Conservation (phyloP, 1,139 yeast genomes). For the Saccharomyces hybrid region DNA sequence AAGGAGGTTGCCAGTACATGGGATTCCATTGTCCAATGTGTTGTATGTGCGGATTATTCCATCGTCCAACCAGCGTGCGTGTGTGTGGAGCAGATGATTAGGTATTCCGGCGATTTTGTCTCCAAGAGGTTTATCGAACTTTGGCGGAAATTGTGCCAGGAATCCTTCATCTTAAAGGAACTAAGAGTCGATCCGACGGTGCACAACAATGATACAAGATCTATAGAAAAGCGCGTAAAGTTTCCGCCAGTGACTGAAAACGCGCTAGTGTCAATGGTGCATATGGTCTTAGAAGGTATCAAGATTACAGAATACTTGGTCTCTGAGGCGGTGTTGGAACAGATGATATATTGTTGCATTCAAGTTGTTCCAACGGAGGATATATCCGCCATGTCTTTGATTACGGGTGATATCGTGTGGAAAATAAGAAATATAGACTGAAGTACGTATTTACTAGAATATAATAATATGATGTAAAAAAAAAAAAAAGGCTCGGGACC, state of each 20-base stretch:
- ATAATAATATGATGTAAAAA: too few relatives aligned
- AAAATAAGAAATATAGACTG: slow-evolving; percentile 3
- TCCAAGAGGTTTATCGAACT: slow-evolving; percentile 40
- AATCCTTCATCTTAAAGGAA: slow-evolving; percentile 20
- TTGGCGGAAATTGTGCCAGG: slow-evolving; percentile 33
- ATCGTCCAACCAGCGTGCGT: slow-evolving; percentile 34
- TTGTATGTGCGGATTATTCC: slow-evolving; percentile 36
- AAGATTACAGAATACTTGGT: slow-evolving; percentile 17
- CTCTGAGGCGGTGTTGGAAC: slow-evolving; percentile 16
- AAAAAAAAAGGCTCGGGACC: not conserved
- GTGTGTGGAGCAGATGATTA: slow-evolving; percentile 36
- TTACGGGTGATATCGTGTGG: slow-evolving; percentile 21
- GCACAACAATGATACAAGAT: slow-evolving; percentile 8
- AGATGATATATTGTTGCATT: slow-evolving; percentile 22
- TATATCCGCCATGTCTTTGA: slow-evolving; percentile 14
- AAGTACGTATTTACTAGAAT: not conserved
- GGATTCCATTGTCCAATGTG: slow-evolving; percentile 45
- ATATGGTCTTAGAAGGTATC: slow-evolving; percentile 25
- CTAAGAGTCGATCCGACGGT: slow-evolving; percentile 1
- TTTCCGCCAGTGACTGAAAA: slow-evolving; percentile 20
- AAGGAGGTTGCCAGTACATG: slow-evolving; percentile 68
- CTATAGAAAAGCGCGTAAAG: slow-evolving; percentile 2
- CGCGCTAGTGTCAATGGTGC: slow-evolving; percentile 18
- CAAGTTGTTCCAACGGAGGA: slow-evolving; percentile 16
- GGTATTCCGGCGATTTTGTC: slow-evolving; percentile 45